A percentile compares a stretch with the other conserved stretches of the same genome.
Evolutionary conservation across 495 filamentous ascomycete species (phyloP).

Genomic region (Xanthoparmelia taractica): DNA sequence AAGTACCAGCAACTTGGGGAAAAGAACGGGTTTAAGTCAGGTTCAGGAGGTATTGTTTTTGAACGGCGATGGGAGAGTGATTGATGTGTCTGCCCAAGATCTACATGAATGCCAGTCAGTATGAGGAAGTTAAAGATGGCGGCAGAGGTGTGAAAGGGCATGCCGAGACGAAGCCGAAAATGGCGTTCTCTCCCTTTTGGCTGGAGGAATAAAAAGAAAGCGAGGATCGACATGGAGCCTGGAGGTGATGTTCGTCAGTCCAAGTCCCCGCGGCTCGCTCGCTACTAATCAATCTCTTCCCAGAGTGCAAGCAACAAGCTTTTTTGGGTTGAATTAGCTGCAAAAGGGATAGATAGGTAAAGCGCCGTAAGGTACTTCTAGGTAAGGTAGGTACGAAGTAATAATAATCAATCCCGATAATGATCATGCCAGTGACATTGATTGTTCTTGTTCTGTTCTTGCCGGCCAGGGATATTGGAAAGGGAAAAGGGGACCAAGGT

Average conservation of each 20-base stretch:
- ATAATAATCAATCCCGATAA: no score
- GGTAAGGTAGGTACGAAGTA: no score
- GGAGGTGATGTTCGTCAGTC: not conserved
- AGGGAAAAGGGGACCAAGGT: not conserved
- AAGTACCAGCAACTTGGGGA: not conserved
- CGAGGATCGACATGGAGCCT: constrained; percentile 2
- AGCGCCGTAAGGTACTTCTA: no score
- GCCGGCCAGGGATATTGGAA: not conserved
- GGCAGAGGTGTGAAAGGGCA: constrained; percentile 7
- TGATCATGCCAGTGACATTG: not conserved
- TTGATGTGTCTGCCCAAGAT: constrained; percentile 17
- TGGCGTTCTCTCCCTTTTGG: constrained; percentile 1
- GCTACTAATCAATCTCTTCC: not conserved
- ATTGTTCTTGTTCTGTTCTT: no score
- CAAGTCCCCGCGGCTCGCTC: not conserved
- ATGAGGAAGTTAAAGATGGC: constrained; percentile 8
- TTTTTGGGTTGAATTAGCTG: not conserved
- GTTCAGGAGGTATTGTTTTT: constrained; percentile 12
- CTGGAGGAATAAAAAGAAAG: not conserved
- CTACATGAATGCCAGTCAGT: constrained; percentile 14
- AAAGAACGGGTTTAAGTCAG: not conserved
- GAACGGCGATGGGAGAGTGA: not conserved
- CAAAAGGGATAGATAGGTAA: not conserved
- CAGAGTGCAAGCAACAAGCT: not conserved
- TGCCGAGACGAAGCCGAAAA: constrained; percentile 20